Conservation (phyloP, 768 basidiomycete species). For the Agaricus subrufescens region DNA sequence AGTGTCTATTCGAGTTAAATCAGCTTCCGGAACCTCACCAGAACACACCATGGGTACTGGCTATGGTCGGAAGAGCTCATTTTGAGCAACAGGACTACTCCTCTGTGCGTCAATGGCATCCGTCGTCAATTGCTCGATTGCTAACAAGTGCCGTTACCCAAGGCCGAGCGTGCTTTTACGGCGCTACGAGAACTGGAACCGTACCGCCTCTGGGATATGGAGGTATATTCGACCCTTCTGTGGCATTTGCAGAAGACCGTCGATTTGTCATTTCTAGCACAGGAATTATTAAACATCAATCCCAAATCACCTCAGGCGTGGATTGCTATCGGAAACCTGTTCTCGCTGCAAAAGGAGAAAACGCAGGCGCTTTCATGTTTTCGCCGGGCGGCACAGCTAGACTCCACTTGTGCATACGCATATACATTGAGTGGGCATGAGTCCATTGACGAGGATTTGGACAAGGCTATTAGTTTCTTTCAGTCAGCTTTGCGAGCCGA, state of each 20-base stretch:
- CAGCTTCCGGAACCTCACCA: constrained; percentile 70
- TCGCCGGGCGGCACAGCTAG: constrained; percentile 83
- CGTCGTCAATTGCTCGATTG: too few relatives aligned
- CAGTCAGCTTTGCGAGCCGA: constrained; percentile 89
- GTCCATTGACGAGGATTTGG: constrained; percentile 92
- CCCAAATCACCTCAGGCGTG: constrained; percentile 85
- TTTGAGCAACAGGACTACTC: constrained; percentile 89
- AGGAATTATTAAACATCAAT: constrained; percentile 82
- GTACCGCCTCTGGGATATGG: constrained; percentile 90
- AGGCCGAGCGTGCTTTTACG: constrained; percentile 91
- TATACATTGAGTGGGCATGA: constrained; percentile 97
- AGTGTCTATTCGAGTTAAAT: constrained; percentile 73
- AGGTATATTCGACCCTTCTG: constrained; percentile 90
- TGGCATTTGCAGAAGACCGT: constrained; percentile 91
- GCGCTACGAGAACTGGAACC: constrained; percentile 80
- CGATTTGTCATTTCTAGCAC: constrained; percentile 86
- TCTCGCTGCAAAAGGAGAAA: constrained; percentile 92
- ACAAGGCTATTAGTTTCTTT: constrained; percentile 89
- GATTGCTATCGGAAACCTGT: constrained; percentile 96
- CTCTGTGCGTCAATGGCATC: constrained; percentile 52
- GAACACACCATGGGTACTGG: constrained; percentile 71
- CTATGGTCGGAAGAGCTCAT: constrained; percentile 81
- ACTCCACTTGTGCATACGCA: constrained; percentile 89
- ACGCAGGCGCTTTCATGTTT: constrained; percentile 93
- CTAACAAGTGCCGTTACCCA: not conserved